Evolutionary conservation across 2,329 filamentous ascomycete genomes (phyloP).

Genomic region (Xylaria sp.): DNA sequence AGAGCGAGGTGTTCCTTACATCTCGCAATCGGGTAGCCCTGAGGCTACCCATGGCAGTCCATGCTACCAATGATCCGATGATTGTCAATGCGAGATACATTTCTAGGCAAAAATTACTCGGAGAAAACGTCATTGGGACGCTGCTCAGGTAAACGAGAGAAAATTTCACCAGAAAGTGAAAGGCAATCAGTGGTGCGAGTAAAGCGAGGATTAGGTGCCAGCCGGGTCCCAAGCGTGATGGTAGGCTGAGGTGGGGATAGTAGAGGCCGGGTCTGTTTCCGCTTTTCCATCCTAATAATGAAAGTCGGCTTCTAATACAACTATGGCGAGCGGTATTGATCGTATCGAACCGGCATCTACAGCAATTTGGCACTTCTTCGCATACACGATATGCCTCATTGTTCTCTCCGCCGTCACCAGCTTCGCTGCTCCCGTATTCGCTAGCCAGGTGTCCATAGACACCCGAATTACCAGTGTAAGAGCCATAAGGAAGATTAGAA

Average conservation of each 20-base stretch:
- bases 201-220: constrained; percentile 9
- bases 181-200: constrained; percentile 7
- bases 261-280: background rate
- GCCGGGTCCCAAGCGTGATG: background rate
- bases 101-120: background rate
- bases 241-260: background rate
- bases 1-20: constrained; percentile 18
- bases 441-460: constrained; percentile 29
- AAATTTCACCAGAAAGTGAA: background rate
- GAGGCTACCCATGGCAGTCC: constrained; percentile 32
- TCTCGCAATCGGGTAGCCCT: background rate
- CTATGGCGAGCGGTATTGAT: background rate
- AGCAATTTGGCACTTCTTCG: background rate
- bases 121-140: background rate
- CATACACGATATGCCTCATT: background rate
- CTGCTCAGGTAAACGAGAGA: background rate
- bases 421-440: constrained; percentile 34
- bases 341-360: constrained; percentile 1
- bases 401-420: constrained; percentile 6
- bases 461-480: constrained; percentile 16
- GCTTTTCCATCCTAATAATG: background rate
- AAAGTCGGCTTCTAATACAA: background rate
- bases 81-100: constrained; percentile 31
- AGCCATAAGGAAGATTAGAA: constrained; percentile 24
- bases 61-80: constrained; percentile 38